Evolutionary conservation across 495 filamentous ascomycete species (phyloP).

Genomic region (Penicilliopsis zonata): DNA sequence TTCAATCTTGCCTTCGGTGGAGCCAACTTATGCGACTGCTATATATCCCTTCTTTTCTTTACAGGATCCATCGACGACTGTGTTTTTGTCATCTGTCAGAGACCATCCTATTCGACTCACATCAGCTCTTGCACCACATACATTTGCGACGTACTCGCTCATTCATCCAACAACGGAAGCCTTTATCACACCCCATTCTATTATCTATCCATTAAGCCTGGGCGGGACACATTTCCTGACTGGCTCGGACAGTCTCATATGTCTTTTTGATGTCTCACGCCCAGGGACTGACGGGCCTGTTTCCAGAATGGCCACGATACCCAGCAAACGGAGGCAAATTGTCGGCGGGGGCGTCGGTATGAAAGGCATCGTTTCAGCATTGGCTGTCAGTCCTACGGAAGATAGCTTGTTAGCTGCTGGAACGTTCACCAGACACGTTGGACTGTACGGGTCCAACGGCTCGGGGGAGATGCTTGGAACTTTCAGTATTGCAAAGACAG

Average conservation of each 20-base stretch:
- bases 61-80: conserved; percentile 49
- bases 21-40: conserved; percentile 59
- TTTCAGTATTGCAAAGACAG: conserved; percentile 39
- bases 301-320: conserved; percentile 54
- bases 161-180: conserved; percentile 65
- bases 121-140: conserved; percentile 37
- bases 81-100: conserved; percentile 51
- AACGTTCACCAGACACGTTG: conserved; percentile 65
- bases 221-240: conserved; percentile 53
- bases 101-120: conserved; percentile 70
- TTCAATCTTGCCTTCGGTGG: conserved; percentile 44
- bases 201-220: conserved; percentile 48
- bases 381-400: conserved; percentile 37
- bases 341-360: conserved; percentile 66
- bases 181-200: conserved; percentile 62
- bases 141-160: conserved; percentile 54
- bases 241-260: conserved; percentile 60
- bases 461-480: conserved; percentile 54
- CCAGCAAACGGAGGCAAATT: conserved; percentile 56
- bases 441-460: conserved; percentile 61
- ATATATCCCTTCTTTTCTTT: conserved; percentile 65
- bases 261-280: conserved; percentile 65
- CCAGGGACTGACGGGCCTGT: conserved; percentile 50
- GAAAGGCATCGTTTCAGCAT: conserved; percentile 67
- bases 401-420: conserved; percentile 65